phyloP scores from a whole-genome alignment of 805 yeast species.

The Metschnikowia lochheadii region DNA sequence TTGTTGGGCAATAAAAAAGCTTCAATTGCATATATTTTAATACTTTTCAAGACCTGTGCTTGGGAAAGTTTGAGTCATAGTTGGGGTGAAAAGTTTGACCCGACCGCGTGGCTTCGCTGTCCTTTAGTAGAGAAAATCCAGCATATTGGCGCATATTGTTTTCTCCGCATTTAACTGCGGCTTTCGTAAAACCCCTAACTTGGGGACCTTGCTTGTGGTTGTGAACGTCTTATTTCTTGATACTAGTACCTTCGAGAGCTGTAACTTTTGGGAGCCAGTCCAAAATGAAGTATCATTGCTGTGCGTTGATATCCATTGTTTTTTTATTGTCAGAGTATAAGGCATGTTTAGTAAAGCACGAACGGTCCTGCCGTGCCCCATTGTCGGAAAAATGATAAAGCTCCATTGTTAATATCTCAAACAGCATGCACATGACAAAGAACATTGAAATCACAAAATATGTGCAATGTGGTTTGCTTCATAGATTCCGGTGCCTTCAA shows the following conservation, averaged over 20 bases:
- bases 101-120: conserved; percentile 1
- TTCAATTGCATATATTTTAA: not conserved
- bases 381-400: not conserved
- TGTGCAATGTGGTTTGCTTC: not conserved
- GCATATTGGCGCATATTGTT: not conserved
- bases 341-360: not conserved
- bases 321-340: not conserved
- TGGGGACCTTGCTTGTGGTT: not conserved
- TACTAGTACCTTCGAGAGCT: not conserved
- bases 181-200: not conserved
- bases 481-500: not conserved
- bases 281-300: not conserved
- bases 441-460: not conserved
- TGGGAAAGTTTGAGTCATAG: not conserved
- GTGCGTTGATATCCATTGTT: not conserved
- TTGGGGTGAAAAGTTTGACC: not conserved
- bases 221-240: not conserved
- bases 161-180: not conserved
- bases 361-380: not conserved
- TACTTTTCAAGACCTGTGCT: not conserved
- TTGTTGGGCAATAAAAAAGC: not conserved
- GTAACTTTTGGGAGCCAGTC: not conserved
- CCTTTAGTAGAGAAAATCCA: not conserved
- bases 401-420: not conserved
- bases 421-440: not conserved